phyloP scores from a whole-genome alignment of 257 asterid species.

The Jaltomata sinuosa region DNA sequence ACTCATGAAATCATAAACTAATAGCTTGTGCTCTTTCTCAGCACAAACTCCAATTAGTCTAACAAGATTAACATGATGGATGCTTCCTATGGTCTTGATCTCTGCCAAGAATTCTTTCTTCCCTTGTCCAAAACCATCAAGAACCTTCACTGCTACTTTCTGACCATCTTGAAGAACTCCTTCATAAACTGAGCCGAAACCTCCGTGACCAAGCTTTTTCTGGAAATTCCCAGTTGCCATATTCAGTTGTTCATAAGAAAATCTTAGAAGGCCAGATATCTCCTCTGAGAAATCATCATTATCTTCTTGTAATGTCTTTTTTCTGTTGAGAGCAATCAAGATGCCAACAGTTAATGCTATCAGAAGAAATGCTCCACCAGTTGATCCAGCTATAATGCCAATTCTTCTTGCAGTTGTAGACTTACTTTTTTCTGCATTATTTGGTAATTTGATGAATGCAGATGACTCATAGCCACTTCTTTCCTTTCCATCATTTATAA shows the following conservation, averaged over 20 bases:
- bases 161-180: slow-evolving; percentile 15
- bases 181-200: slow-evolving; percentile 19
- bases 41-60: slow-evolving; percentile 17
- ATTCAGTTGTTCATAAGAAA: slow-evolving; percentile 10
- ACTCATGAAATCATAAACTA: slow-evolving; percentile 21
- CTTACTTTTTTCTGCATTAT: not conserved
- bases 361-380: not conserved
- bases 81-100: slow-evolving; percentile 17
- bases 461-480: slow-evolving; percentile 9
- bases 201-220: slow-evolving; percentile 15
- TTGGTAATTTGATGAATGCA: slow-evolving; percentile 12
- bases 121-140: slow-evolving; percentile 21
- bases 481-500: slow-evolving; percentile 17
- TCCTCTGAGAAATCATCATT: slow-evolving; percentile 12
- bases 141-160: slow-evolving; percentile 17
- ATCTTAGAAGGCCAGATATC: slow-evolving; percentile 11
- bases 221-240: slow-evolving; percentile 9
- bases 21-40: slow-evolving; percentile 15
- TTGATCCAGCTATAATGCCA: not conserved
- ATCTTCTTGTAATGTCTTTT: not conserved
- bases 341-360: not conserved
- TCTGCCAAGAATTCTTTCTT: slow-evolving; percentile 18
- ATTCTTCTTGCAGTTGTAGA: not conserved
- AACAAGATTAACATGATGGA: slow-evolving; percentile 21
- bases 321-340: not conserved